Percentiles rank a stretch among this genome's conserved stretches.
phyloP scores from a whole-genome alignment of 1,284 basidiomycete genomes.

The Trichosporon coremiiforme region DNA sequence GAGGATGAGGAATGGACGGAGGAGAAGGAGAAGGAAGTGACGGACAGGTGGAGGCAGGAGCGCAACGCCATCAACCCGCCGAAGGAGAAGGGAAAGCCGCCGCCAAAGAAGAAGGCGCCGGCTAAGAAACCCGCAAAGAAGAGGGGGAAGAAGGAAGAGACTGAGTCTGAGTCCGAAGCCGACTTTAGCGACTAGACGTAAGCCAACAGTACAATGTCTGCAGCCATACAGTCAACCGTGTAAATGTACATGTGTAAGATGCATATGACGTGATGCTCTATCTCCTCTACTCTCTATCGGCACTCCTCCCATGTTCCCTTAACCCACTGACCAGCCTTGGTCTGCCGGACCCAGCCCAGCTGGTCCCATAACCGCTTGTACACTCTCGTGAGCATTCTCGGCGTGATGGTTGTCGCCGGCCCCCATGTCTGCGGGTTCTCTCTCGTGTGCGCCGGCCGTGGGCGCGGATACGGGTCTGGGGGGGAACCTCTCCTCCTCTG shows the following conservation, averaged over 20 bases:
- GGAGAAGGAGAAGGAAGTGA: conserved; percentile 42
- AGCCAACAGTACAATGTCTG: background rate
- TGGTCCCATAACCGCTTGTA: conserved; percentile 42
- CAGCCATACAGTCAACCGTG: background rate
- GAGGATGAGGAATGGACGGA: conserved; percentile 47
- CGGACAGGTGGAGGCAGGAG: conserved; percentile 43
- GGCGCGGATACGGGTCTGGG: conserved; percentile 31
- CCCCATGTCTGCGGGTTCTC: conserved; percentile 41
- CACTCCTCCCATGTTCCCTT: background rate
- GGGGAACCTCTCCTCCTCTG: background rate
- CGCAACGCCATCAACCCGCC: conserved; percentile 49
- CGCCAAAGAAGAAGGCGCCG: conserved; percentile 26
- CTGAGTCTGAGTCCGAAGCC: conserved; percentile 24
- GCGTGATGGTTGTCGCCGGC: conserved; percentile 31
- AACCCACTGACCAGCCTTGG: background rate
- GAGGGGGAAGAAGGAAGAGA: conserved; percentile 18
- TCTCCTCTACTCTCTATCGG: background rate
- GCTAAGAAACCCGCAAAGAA: conserved; percentile 37
- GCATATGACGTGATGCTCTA: conserved; percentile 6
- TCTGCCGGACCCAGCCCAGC: conserved; percentile 36
- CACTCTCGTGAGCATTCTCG: conserved; percentile 32
- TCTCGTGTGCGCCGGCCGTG: conserved; percentile 35
- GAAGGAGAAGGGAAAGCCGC: conserved; percentile 30
- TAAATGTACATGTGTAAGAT: conserved; percentile 13
- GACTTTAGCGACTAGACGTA: conserved; percentile 8